These are phyloP conservation scores for Yamadazyma takamatsuzukensis DNA, from an alignment of 805 yeast genomes.

Conservation along the genomic window DNA sequence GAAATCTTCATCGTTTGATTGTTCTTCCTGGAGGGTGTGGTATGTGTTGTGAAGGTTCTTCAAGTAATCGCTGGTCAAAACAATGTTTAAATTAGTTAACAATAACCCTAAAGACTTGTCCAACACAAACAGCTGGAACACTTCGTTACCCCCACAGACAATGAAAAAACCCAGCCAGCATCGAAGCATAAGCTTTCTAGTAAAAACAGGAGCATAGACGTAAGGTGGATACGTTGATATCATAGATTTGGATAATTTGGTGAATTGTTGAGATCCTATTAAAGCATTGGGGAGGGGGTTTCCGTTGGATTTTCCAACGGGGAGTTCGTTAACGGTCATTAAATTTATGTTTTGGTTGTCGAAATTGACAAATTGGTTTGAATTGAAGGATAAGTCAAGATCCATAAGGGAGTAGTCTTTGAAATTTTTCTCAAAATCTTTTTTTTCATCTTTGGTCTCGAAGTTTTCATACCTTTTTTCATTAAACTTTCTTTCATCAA, in stretches of 20 bases:
- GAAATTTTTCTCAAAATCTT: too few relatives aligned
- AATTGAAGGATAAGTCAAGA: constrained; percentile 10
- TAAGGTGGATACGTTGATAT: constrained; percentile 1
- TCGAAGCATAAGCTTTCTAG: constrained; percentile 3
- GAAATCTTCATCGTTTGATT: constrained; percentile 9
- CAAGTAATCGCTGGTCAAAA: constrained; percentile 12
- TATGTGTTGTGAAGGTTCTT: constrained; percentile 14
- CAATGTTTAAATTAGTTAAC: constrained; percentile 9
- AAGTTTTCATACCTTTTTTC: too few relatives aligned
- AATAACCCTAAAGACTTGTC: constrained; percentile 32
- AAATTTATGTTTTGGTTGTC: constrained; percentile 7
- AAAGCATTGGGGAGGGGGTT: constrained; percentile 22
- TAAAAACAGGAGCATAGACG: constrained; percentile 9
- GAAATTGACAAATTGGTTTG: constrained; percentile 10
- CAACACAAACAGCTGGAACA: constrained; percentile 31
- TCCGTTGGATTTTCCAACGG: not conserved
- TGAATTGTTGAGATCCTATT: constrained; percentile 10
- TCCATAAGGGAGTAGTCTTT: constrained; percentile 6
- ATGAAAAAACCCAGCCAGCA: constrained; percentile 31
- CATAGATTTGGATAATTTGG: constrained; percentile 7
- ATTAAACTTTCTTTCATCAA: too few relatives aligned
- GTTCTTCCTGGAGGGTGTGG: constrained; percentile 5
- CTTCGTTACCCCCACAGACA: constrained; percentile 10
- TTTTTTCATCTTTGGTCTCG: too few relatives aligned
- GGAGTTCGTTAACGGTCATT: constrained; percentile 4